A percentile compares a stretch with the other conserved stretches of the same genome.
Evolutionary conservation across 1,284 basidiomycete species (phyloP).

Genomic region (Stygiomarasmius scandens): DNA sequence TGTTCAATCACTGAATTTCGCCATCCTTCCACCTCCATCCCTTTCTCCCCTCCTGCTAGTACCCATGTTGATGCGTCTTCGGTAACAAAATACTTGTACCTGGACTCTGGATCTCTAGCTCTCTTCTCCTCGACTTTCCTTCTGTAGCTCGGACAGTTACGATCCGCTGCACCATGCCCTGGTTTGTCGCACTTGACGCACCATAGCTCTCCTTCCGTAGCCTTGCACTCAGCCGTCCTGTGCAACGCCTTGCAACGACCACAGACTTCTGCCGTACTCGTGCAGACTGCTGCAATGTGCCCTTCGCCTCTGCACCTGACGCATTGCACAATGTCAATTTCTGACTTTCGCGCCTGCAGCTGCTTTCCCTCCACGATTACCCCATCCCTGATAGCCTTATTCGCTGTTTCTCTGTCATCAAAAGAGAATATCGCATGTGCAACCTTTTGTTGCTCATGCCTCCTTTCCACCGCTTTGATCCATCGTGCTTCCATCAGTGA

Average conservation of each 20-base stretch:
- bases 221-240: conserved; percentile 7
- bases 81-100: conserved; percentile 17
- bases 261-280: conserved; percentile 1
- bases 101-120: conserved; percentile 7
- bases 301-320: conserved; percentile 10
- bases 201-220: neutral
- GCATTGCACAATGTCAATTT: conserved; percentile 9
- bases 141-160: conserved; percentile 7
- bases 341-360: conserved; percentile 1
- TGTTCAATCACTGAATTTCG: neutral
- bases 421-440: conserved; percentile 5
- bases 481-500: too few species aligned
- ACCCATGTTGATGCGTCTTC: neutral
- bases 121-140: neutral
- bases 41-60: neutral
- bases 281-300: conserved; percentile 4
- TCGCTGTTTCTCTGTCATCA: neutral
- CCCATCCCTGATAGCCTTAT: conserved; percentile 1
- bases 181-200: conserved; percentile 13
- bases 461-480: too few species aligned
- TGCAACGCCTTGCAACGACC: conserved; percentile 15
- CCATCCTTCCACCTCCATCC: neutral
- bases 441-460: neutral
- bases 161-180: conserved; percentile 19
- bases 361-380: conserved; percentile 6